Percentiles rank a stretch among this genome's conserved stretches.
These are phyloP conservation scores for Cryptococcus wingfieldii DNA, from an alignment of 1,284 basidiomycete species.

Conservation along the genomic window DNA sequence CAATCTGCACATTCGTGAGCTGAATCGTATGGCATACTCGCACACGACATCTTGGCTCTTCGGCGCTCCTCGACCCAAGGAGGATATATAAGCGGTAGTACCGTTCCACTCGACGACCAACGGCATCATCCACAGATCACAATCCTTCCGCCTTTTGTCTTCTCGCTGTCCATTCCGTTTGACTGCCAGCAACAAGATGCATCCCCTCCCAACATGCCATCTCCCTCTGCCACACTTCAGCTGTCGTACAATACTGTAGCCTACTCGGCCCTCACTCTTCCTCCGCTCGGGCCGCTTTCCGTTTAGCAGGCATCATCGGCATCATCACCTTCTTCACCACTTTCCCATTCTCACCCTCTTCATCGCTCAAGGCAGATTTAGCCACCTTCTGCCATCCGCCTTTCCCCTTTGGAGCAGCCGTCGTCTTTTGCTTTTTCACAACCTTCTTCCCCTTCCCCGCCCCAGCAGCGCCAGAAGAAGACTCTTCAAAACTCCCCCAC, in stretches of 20 bases:
- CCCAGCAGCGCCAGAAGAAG: not conserved
- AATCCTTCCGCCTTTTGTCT: too few species aligned
- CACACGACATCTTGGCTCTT: too few species aligned
- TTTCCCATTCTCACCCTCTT: slow-evolving; percentile 10
- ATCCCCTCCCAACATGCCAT: not conserved
- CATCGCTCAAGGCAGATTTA: slow-evolving; percentile 4
- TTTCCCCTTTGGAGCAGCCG: slow-evolving; percentile 8
- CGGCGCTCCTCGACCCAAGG: not conserved
- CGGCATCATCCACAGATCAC: not conserved
- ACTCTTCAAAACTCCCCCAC: slow-evolving; percentile 31
- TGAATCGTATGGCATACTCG: too few species aligned
- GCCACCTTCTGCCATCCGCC: not conserved
- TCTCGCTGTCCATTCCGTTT: too few species aligned
- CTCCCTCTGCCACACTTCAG: too few species aligned
- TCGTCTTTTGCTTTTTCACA: slow-evolving; percentile 2
- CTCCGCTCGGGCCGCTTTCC: not conserved
- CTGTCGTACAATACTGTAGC: too few species aligned
- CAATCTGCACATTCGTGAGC: too few species aligned
- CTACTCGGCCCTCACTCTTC: not conserved
- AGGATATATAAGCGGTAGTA: not conserved
- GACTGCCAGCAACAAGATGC: not conserved
- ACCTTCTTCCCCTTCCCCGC: not conserved
- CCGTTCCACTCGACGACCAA: not conserved
- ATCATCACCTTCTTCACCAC: slow-evolving; percentile 37
- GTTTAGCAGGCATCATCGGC: slow-evolving; percentile 31